These are phyloP conservation scores for Sarcocystis neurona DNA, from an alignment of 169 alveolate species.

Conservation along the genomic window DNA sequence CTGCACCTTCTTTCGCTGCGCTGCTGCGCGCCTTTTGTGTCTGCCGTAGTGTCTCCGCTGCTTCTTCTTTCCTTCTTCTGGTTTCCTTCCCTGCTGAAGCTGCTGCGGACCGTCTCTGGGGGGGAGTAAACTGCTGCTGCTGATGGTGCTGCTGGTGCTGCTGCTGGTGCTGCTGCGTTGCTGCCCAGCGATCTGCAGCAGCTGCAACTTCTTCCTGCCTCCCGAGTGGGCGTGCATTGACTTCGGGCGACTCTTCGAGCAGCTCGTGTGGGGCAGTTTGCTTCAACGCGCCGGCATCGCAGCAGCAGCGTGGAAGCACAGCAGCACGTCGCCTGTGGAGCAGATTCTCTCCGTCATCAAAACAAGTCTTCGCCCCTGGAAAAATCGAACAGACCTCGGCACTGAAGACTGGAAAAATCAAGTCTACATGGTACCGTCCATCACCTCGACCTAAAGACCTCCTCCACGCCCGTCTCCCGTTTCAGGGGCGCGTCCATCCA, in stretches of 20 bases:
- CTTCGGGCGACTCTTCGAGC: slow-evolving; percentile 51
- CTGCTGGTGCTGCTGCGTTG: too few relatives aligned
- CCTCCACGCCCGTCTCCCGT: too few relatives aligned
- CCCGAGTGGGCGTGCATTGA: slow-evolving; percentile 46
- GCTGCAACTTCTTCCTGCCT: slow-evolving; percentile 28
- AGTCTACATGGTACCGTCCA: slow-evolving; percentile 51
- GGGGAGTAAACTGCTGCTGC: too few relatives aligned
- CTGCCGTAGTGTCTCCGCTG: neutral
- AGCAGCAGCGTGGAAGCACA: neutral
- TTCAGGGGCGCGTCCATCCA: too few relatives aligned
- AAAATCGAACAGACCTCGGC: slow-evolving; percentile 23
- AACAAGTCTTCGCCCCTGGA: slow-evolving; percentile 40
- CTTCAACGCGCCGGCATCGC: slow-evolving; percentile 44
- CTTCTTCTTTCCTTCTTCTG: neutral
- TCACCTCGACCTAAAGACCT: too few relatives aligned
- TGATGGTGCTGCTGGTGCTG: too few relatives aligned
- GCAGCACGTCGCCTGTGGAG: slow-evolving; percentile 21
- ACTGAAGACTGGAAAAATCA: slow-evolving; percentile 50
- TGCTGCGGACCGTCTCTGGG: too few relatives aligned
- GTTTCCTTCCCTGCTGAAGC: neutral
- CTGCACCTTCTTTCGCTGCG: neutral
- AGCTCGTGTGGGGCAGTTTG: slow-evolving; percentile 50
- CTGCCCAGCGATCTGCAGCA: slow-evolving; percentile 27
- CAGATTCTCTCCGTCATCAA: slow-evolving; percentile 23
- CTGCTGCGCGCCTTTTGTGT: neutral